Evolutionary conservation across 441 rosid species (phyloP).

Genomic region (Adansonia rubrostipa): DNA sequence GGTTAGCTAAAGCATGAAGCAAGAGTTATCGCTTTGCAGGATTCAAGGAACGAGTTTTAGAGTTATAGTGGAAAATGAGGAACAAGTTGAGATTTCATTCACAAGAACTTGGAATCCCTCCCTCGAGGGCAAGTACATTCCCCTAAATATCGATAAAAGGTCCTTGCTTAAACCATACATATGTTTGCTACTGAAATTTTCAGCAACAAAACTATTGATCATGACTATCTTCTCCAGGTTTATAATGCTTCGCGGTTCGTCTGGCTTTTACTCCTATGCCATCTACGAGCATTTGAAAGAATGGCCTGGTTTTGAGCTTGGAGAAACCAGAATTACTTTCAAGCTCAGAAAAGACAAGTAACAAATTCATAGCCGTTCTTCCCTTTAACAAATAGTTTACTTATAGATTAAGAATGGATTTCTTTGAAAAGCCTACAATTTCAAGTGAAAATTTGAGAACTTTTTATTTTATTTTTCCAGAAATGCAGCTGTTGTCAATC

Average conservation of each 20-base stretch:
- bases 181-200: constrained; percentile 22
- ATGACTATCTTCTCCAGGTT: constrained; percentile 51
- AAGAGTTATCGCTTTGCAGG: constrained; percentile 40
- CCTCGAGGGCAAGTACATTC: constrained; percentile 51
- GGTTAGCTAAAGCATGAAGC: constrained; percentile 24
- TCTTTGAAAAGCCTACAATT: background rate
- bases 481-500: constrained; percentile 11
- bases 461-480: background rate
- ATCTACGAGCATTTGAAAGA: constrained; percentile 70
- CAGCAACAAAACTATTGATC: constrained; percentile 21
- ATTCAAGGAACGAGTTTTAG: constrained; percentile 47
- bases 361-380: constrained; percentile 18
- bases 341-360: constrained; percentile 94
- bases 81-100: constrained; percentile 56
- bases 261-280: constrained; percentile 79
- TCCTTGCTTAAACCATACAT: constrained; percentile 34
- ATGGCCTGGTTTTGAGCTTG: constrained; percentile 82
- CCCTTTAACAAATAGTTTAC: background rate
- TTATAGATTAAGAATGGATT: background rate
- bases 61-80: constrained; percentile 48
- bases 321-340: constrained; percentile 76
- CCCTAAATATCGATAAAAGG: constrained; percentile 73
- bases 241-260: constrained; percentile 72
- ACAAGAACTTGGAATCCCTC: constrained; percentile 51
- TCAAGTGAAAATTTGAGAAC: background rate